Percentiles rank a stretch among this genome's conserved stretches.
Evolutionary conservation across 2,329 filamentous ascomycete species (phyloP).

Genomic region (Madurella mycetomatis): DNA sequence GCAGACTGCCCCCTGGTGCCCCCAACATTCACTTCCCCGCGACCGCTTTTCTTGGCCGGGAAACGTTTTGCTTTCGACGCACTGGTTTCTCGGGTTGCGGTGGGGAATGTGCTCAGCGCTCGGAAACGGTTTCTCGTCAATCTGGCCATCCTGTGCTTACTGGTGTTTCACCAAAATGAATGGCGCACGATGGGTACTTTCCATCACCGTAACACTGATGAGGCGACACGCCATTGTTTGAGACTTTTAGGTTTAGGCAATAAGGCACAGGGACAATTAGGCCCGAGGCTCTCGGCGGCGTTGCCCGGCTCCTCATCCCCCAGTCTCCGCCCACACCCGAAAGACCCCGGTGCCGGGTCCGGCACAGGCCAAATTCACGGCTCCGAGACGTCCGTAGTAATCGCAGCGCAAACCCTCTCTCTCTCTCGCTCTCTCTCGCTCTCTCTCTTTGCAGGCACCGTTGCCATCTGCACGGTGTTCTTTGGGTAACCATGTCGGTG

Average conservation of each 20-base stretch:
- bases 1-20: slow-evolving; percentile 1
- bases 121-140: slow-evolving; percentile 4
- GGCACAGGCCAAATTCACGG: too few relatives aligned
- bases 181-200: background rate
- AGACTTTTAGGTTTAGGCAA: background rate
- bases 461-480: background rate
- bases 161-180: slow-evolving; percentile 21
- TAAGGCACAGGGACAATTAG: background rate
- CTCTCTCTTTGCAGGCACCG: background rate
- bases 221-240: too few relatives aligned
- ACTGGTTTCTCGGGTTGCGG: slow-evolving; percentile 8
- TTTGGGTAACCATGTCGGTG: background rate
- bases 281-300: background rate
- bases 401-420: too few relatives aligned
- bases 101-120: slow-evolving; percentile 11
- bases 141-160: slow-evolving; percentile 11
- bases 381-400: background rate
- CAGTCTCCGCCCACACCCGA: background rate
- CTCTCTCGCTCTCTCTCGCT: too few relatives aligned
- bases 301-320: background rate
- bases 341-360: background rate
- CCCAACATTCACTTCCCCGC: slow-evolving; percentile 2
- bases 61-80: slow-evolving; percentile 7
- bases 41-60: slow-evolving; percentile 7
- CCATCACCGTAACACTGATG: slow-evolving; percentile 5